Conservation (phyloP, 2,329 filamentous ascomycete species). For the Hyphodiscus sp. region DNA sequence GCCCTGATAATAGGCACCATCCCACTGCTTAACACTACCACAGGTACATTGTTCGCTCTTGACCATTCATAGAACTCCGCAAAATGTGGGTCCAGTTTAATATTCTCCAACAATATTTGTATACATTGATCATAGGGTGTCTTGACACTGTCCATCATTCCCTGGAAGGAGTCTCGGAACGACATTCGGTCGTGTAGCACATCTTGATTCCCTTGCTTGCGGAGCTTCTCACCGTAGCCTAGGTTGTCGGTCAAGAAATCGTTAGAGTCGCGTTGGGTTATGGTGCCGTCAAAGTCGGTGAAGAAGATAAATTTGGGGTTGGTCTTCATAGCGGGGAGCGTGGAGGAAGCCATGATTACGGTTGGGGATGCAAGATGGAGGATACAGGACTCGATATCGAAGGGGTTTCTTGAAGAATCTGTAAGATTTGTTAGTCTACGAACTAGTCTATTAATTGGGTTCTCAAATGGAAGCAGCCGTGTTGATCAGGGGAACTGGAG, state of each 20-base stretch:
- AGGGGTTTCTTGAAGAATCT: background rate
- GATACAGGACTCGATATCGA: background rate
- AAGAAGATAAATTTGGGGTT: conserved; percentile 95
- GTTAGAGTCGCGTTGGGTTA: conserved; percentile 66
- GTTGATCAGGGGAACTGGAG: background rate
- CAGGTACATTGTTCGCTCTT: conserved; percentile 73
- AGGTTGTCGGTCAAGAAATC: conserved; percentile 82
- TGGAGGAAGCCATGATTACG: conserved; percentile 26
- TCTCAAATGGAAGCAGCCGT: background rate
- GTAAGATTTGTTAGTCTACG: background rate
- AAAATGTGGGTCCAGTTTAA: conserved; percentile 85
- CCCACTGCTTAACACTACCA: conserved; percentile 85
- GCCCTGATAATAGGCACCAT: conserved; percentile 90
- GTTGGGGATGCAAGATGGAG: background rate
- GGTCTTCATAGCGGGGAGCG: conserved; percentile 52
- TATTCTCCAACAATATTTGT: conserved; percentile 68
- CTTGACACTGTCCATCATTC: conserved; percentile 85
- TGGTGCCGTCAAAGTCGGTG: conserved; percentile 96
- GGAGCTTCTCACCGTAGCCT: conserved; percentile 69
- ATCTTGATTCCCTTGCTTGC: conserved; percentile 66
- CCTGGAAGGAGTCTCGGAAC: conserved; percentile 81
- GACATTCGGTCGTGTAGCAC: conserved; percentile 64
- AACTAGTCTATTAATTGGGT: background rate
- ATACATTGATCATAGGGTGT: conserved; percentile 80
- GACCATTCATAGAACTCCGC: conserved; percentile 82